Conservation (phyloP, 176 grass and related monocot species). For the Zea luxurians region DNA sequence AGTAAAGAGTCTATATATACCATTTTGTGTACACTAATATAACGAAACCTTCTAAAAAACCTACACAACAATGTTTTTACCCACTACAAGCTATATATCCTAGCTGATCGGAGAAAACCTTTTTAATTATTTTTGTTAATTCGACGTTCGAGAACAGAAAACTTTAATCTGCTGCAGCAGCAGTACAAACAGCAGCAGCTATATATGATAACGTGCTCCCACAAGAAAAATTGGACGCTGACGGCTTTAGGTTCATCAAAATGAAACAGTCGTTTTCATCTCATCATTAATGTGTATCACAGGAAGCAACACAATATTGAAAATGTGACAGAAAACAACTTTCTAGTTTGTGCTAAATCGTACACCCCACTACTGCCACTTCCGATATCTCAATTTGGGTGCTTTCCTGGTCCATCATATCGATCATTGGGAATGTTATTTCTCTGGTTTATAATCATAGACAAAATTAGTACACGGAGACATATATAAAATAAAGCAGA, state of each 20-base stretch:
- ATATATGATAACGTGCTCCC: conserved; percentile 6
- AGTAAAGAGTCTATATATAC: neutral
- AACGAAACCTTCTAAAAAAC: neutral
- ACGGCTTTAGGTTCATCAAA: conserved; percentile 33
- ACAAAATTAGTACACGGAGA: neutral
- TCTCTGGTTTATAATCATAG: conserved; percentile 15
- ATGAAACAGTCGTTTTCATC: conserved; percentile 36
- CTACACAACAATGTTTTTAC: neutral
- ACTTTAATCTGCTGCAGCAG: too few species aligned
- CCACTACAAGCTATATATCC: neutral
- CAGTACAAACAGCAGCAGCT: neutral
- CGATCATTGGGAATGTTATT: neutral
- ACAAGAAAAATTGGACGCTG: conserved; percentile 34
- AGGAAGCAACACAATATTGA: conserved; percentile 45
- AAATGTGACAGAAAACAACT: conserved; percentile 25
- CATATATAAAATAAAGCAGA: neutral
- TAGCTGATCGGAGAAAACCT: neutral
- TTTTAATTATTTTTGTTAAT: neutral
- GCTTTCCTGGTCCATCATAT: neutral
- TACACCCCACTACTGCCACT: conserved; percentile 18
- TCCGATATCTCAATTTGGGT: conserved; percentile 3
- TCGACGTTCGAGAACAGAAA: neutral
- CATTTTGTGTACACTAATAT: neutral
- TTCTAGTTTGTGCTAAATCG: conserved; percentile 18
- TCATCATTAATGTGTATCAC: conserved; percentile 42